A percentile compares a stretch with the other conserved stretches of the same genome.
These are phyloP conservation scores for Trifolium subterraneum DNA, from an alignment of 306 rosid genomes.

Conservation along the genomic window DNA sequence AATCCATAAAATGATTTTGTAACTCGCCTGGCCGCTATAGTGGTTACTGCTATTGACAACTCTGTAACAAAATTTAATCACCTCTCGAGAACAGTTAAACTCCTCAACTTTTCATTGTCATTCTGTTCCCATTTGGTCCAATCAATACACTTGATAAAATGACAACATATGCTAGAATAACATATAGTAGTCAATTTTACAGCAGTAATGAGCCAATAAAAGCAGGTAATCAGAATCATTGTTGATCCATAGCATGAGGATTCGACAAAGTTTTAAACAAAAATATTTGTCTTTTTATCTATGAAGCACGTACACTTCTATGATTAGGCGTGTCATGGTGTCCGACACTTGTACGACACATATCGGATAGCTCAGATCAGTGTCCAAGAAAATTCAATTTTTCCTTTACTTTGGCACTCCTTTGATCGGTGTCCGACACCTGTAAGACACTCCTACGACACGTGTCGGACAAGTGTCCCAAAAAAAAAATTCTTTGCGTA, in stretches of 20 bases:
- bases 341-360: no score
- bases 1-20: neutral
- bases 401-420: no score
- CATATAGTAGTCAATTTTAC: slow-evolving; percentile 16
- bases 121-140: slow-evolving; percentile 6
- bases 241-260: neutral
- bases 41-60: no score
- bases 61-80: slow-evolving; percentile 12
- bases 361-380: no score
- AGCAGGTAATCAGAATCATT: neutral
- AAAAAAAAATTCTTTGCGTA: no score
- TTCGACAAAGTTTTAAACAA: neutral
- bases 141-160: slow-evolving; percentile 12
- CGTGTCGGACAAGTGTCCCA: no score
- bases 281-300: neutral
- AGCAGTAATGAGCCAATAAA: neutral
- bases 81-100: neutral
- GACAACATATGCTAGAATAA: neutral
- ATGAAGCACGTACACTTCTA: no score
- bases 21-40: no score
- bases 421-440: no score
- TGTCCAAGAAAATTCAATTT: no score
- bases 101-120: neutral
- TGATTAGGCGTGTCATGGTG: no score
- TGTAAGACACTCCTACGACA: no score